phyloP scores from a whole-genome alignment of 139 green algal species.

The Dunaliella sp. region DNA sequence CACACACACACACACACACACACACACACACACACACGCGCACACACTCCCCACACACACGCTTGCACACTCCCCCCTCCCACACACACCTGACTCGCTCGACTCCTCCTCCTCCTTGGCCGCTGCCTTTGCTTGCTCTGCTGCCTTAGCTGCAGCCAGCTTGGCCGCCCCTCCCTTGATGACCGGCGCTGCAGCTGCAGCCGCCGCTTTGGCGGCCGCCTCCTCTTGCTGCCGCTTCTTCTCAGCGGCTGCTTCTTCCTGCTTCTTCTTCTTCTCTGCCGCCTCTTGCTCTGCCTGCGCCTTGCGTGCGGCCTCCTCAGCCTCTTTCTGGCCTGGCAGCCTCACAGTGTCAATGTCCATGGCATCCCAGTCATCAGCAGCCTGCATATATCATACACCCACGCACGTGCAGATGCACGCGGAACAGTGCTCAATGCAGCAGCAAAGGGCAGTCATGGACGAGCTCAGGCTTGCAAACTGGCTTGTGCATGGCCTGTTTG shows the following conservation, averaged over 20 bases:
- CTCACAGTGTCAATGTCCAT: conserved; percentile 62
- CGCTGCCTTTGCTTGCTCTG: conserved; percentile 27
- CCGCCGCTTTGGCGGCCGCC: not conserved
- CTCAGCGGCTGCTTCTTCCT: conserved; percentile 19
- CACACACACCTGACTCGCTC: conserved; percentile 3
- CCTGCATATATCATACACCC: conserved; percentile 18
- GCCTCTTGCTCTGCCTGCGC: conserved; percentile 11
- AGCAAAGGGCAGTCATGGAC: too few species aligned
- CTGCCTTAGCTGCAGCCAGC: conserved; percentile 11
- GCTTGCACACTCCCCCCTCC: too few species aligned
- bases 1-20: too few species aligned
- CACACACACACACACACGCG: too few species aligned
- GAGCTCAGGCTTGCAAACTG: too few species aligned
- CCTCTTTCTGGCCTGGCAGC: not conserved
- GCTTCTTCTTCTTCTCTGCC: not conserved
- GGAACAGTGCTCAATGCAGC: too few species aligned
- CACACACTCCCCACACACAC: too few species aligned
- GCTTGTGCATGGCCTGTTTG: too few species aligned
- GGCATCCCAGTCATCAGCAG: conserved; percentile 63
- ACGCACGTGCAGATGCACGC: too few species aligned
- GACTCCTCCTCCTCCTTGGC: conserved; percentile 40
- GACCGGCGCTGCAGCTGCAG: not conserved
- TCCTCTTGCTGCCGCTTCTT: conserved; percentile 6
- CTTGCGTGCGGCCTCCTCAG: conserved; percentile 12
- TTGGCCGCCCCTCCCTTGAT: not conserved